Evolutionary conservation across 768 basidiomycete species (phyloP), one percentile per base, ranked within the genome.

Genomic region (Hericium coralloides): DNA sequence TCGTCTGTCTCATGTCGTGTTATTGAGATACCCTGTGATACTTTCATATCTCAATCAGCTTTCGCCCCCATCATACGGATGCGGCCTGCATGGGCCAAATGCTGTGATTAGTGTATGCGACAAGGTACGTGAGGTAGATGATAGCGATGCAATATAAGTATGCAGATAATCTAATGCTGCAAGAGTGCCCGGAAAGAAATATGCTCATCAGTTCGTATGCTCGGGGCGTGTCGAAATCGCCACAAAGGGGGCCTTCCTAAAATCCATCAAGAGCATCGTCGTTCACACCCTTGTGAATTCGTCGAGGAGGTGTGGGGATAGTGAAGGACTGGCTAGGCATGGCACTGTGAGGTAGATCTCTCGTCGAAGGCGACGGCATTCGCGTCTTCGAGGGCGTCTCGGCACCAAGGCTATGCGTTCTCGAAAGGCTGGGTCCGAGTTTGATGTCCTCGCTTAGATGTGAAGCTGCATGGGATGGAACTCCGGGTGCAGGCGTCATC

Each of bases 341-440:
- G 25, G 83, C 82, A 62, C 81, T 85, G 49, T 78, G 80, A 15
- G 83, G 76, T 43, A 68, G 67, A 53, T 79, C 79, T 38, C 72
- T 56, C 12, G 18, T 12, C 2, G 64, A 20, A 41, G 56, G 1
- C 4, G 52, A 52, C 31, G 45, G 7, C 18, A 55, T n/a, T 20
- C 14, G 12, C 25, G 43, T 56, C 20, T 55, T 18, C 14, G 50
- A 7, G 36, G 38, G 41, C 26, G 50, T n/a, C 36, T 59, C 53
- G 38, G 57, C 60, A 49, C 60, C 54, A 8, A 53, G 61, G 10
- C 58, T 60, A 15, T 57, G 62, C 15, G 20, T 50, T 17, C 49
- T 50, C 12, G 55, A 54, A 22, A 61, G 50, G 23, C 23, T 56
- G n/a, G 26, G 23, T n/a, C 57, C 49, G 36, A 56, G 58, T 41